Evolutionary conservation across 1,284 basidiomycete species (phyloP).

Genomic region (Pholiota adiposa): DNA sequence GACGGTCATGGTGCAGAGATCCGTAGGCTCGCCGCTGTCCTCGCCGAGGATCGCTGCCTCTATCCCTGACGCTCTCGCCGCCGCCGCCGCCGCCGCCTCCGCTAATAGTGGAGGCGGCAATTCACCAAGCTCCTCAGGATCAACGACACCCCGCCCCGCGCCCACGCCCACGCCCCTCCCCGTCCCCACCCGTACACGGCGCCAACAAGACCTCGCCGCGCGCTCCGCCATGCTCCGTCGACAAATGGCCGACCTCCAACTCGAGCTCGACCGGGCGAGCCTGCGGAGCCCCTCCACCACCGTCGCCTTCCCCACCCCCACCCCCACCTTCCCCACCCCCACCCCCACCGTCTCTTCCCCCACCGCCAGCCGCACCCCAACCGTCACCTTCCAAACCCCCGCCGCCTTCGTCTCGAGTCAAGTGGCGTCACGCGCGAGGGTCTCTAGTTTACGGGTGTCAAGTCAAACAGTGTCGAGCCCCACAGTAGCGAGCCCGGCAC

Average conservation of each 20-base stretch:
- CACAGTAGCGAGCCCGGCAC: neutral
- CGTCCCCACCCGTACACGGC: constrained; percentile 9
- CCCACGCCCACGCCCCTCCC: neutral
- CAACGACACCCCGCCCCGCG: neutral
- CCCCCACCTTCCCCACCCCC: too few species aligned
- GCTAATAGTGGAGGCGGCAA: too few species aligned
- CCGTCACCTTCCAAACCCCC: neutral
- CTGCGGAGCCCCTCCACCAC: neutral
- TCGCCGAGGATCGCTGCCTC: neutral
- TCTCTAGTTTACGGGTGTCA: too few species aligned
- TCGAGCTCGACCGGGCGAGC: neutral
- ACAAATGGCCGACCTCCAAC: constrained; percentile 15
- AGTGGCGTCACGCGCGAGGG: too few species aligned
- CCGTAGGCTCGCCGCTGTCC: neutral
- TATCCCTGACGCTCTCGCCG: constrained; percentile 1
- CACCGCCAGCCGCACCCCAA: too few species aligned
- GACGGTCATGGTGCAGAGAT: neutral
- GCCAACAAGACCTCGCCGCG: constrained; percentile 14
- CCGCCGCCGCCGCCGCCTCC: constrained; percentile 1
- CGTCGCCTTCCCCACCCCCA: too few species aligned
- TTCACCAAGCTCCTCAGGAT: too few species aligned
- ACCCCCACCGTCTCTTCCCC: too few species aligned
- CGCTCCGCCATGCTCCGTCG: constrained; percentile 18
- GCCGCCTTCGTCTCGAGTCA: too few species aligned
- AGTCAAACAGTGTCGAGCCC: neutral